phyloP scores from a whole-genome alignment of 768 basidiomycete species.

The Tephrocybe sp. region DNA sequence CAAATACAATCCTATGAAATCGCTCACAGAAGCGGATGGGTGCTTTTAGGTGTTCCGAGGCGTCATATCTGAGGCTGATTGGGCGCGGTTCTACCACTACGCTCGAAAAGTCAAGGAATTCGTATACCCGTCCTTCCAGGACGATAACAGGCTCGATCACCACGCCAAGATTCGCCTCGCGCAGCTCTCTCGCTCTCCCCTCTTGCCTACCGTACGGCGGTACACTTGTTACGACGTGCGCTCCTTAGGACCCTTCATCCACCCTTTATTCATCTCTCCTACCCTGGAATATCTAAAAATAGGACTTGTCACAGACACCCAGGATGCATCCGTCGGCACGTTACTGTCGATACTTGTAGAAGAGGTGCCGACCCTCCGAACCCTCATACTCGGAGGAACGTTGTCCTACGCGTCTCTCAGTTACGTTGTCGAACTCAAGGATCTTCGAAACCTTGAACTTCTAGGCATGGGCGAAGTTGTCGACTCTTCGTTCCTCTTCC shows the following conservation, averaged over 20 bases:
- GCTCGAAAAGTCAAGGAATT: constrained; percentile 4
- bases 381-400: neutral
- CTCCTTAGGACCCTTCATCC: constrained; percentile 2
- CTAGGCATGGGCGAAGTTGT: constrained; percentile 1
- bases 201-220: constrained; percentile 2
- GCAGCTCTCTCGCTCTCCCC: neutral
- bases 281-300: constrained; percentile 1
- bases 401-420: neutral
- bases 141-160: neutral
- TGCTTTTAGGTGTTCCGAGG: constrained; percentile 10
- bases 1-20: neutral
- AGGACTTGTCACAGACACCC: neutral
- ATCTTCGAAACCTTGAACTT: constrained; percentile 3
- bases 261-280: constrained; percentile 7
- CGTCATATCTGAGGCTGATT: neutral
- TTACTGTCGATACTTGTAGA: constrained; percentile 5
- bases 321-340: constrained; percentile 7
- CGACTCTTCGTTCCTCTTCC: neutral
- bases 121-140: neutral
- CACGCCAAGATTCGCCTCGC: constrained; percentile 7
- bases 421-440: constrained; percentile 1
- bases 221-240: neutral
- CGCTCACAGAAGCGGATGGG: no score
- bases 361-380: constrained; percentile 1
- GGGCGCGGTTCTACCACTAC: constrained; percentile 3